Evolutionary conservation across 305 asterid species (phyloP), one percentile per base, ranked within the genome.

Genomic region (Fraxinus greggii): DNA sequence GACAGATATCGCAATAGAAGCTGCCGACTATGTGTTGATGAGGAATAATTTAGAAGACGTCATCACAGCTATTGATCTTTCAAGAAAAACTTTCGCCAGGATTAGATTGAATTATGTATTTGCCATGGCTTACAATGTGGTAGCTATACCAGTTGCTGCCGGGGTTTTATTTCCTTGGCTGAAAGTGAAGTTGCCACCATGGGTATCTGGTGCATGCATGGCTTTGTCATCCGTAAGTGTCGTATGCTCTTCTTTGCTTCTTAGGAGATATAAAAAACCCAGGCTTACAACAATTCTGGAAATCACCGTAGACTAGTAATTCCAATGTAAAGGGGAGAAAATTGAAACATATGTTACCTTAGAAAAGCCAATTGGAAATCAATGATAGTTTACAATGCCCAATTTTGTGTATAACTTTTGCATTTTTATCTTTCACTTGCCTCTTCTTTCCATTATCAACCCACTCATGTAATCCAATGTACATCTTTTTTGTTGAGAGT

Each of bases 181-280:
- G n/a, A 86, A 38, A 79, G 75, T 93, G 19, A 88, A 81, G 94
- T 74, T 96, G 89, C 99, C 99, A 0, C 99, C 99, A 2, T 96
- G 99, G 99, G 92, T 88, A 8, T 98, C 99, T 3, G 99, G 98
- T 76, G 98, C 98, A 0, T 96, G 99, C 89, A 96, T 96, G 99
- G 98, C 99, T 19, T 75, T 94, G 88, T 96, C 99, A 7, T 96
- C 99, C 40, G 94, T 94, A 8, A 94, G 94, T 63, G 99, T 96
- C 26, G 98, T 96, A 1, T 96, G 99, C 85, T 96, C 99, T 3
- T 96, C 99, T 82, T 80, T 96, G 84, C 96, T 93, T 77, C 98
- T 94, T 23, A 88, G 94, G 85, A 89, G 98, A 82, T 96, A 96
- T 78, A 94, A 90, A 85, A 94, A 87, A 85, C 98, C 99, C 13